phyloP scores from a whole-genome alignment of 345 rosid genomes.

The Clausena lansium region DNA sequence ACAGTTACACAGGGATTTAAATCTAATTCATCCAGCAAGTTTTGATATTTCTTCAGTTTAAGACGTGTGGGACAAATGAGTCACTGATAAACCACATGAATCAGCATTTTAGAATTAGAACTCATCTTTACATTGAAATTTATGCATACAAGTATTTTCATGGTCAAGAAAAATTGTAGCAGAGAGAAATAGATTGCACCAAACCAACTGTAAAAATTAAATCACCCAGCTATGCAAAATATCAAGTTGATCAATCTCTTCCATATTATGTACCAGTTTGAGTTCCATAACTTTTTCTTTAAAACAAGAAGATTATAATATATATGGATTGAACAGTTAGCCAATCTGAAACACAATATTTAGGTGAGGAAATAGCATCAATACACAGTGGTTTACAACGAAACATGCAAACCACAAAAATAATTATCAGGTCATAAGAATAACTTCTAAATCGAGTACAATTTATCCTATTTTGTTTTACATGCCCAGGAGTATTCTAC shows the following conservation, averaged over 20 bases:
- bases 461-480: neutral
- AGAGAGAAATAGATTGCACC: neutral
- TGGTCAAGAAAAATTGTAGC: neutral
- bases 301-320: neutral
- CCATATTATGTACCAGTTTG: neutral
- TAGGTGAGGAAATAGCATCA: neutral
- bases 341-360: neutral
- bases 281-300: neutral
- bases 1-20: neutral
- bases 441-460: neutral
- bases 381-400: neutral
- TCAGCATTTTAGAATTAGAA: neutral
- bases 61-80: neutral
- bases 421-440: neutral
- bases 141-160: neutral
- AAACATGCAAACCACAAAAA: neutral
- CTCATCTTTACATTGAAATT: neutral
- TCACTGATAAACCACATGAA: neutral
- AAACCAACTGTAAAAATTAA: neutral
- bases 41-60: neutral
- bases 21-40: neutral
- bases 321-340: neutral
- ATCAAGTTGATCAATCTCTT: neutral
- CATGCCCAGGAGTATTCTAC: neutral
- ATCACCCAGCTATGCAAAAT: neutral